Evolutionary conservation across 2,329 filamentous ascomycete genomes (phyloP).

Genomic region (Didymella arachidicola): DNA sequence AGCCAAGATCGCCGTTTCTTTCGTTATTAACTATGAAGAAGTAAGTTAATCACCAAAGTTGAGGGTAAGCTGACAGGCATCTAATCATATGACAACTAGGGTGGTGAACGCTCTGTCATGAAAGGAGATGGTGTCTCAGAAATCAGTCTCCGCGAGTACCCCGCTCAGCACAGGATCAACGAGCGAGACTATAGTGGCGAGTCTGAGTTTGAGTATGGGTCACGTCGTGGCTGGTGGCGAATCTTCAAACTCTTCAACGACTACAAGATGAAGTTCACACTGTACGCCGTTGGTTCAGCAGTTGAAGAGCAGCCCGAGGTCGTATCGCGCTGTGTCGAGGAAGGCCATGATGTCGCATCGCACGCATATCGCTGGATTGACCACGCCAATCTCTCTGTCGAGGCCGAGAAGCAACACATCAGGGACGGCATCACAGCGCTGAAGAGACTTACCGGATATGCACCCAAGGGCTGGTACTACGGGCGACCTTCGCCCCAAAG

Average conservation of each 20-base stretch:
- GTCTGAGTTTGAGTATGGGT: conserved; percentile 62
- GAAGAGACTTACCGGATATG: conserved; percentile 12
- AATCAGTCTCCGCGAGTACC: conserved; percentile 49
- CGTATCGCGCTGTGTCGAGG: conserved; percentile 57
- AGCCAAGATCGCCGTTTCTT: conserved; percentile 47
- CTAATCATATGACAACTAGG: neutral
- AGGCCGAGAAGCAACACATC: conserved; percentile 59
- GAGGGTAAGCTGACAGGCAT: neutral
- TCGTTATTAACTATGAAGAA: conserved; percentile 40
- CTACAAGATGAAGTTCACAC: conserved; percentile 59
- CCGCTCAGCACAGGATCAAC: conserved; percentile 46
- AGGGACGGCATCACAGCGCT: conserved; percentile 9
- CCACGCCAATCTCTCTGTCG: conserved; percentile 56
- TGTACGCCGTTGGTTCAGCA: conserved; percentile 60
- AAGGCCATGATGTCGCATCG: conserved; percentile 60
- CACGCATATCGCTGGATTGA: conserved; percentile 63
- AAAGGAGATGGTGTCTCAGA: conserved; percentile 46
- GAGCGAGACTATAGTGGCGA: conserved; percentile 59
- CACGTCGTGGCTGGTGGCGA: conserved; percentile 60
- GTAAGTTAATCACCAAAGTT: neutral
- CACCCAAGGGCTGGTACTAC: conserved; percentile 60
- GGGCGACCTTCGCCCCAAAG: conserved; percentile 56
- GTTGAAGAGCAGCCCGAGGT: conserved; percentile 60
- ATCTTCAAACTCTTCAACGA: conserved; percentile 60
- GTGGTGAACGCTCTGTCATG: conserved; percentile 20